These are phyloP conservation scores for Martiniozyma asiatica DNA, from an alignment of 1,139 yeast species.

Conservation along the genomic window DNA sequence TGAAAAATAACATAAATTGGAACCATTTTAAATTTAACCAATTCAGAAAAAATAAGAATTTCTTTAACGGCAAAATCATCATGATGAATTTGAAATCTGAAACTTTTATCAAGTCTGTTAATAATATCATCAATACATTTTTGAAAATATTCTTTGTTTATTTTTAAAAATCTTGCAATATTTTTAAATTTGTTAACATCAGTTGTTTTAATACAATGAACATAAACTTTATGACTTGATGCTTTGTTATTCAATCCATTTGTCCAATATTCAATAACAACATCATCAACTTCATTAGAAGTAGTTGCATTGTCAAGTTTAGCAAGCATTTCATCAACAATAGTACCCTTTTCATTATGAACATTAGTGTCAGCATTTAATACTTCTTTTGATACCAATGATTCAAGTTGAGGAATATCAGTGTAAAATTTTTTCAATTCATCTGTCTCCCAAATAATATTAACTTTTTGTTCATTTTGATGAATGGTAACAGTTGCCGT, in stretches of 20 bases:
- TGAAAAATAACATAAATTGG: conserved; percentile 65
- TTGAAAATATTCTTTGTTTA: conserved; percentile 36
- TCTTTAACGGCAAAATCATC: conserved; percentile 42
- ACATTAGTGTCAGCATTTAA: conserved; percentile 9
- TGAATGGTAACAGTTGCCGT: conserved; percentile 15
- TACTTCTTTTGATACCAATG: conserved; percentile 12
- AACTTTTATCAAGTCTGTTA: conserved; percentile 43
- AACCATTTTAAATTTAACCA: conserved; percentile 67
- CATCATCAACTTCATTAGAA: conserved; percentile 42
- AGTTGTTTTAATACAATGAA: conserved; percentile 38
- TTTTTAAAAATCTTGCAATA: conserved; percentile 60
- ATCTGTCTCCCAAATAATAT: conserved; percentile 53
- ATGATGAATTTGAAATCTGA: conserved; percentile 47
- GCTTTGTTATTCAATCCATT: conserved; percentile 57
- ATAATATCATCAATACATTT: conserved; percentile 47
- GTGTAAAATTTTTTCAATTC: conserved; percentile 55
- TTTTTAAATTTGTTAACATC: conserved; percentile 34
- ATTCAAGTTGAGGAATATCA: conserved; percentile 26
- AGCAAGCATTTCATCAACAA: conserved; percentile 31
- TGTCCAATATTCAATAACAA: conserved; percentile 45
- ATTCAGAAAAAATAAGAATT: conserved; percentile 57
- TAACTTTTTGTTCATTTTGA: conserved; percentile 18
- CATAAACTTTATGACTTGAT: conserved; percentile 48
- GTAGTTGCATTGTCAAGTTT: conserved; percentile 34
- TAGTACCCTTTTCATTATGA: conserved; percentile 27